Evolutionary conservation across 106 monocot species (phyloP).

Genomic region (Ottelia alismoides): DNA sequence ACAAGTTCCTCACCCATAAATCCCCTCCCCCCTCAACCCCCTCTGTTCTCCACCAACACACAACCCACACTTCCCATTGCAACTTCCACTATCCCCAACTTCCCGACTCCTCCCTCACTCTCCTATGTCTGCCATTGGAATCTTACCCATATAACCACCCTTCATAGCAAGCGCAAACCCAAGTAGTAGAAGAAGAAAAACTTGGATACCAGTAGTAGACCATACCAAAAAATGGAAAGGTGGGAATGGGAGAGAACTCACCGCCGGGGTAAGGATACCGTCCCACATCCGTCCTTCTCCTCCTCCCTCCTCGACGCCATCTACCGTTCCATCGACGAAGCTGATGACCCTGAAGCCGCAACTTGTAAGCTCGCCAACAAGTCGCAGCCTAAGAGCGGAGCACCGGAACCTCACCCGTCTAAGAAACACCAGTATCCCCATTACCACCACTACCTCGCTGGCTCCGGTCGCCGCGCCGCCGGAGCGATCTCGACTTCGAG

Average conservation of each 20-base stretch:
- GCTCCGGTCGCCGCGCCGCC: not conserved
- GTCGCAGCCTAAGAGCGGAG: too few relatives aligned
- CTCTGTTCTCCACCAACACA: not conserved
- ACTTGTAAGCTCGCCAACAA: not conserved
- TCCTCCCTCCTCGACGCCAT: conserved; percentile 23
- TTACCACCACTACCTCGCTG: too few relatives aligned
- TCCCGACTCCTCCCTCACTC: not conserved
- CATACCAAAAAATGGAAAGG: conserved; percentile 6
- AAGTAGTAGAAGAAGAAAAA: not conserved
- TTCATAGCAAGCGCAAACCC: not conserved
- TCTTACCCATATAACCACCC: too few relatives aligned
- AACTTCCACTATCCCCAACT: too few relatives aligned
- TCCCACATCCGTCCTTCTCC: conserved; percentile 13
- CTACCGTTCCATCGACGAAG: conserved; percentile 20
- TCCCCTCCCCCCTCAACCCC: too few relatives aligned
- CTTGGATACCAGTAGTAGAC: not conserved
- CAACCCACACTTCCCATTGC: not conserved
- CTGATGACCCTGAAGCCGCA: not conserved
- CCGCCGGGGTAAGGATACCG: not conserved
- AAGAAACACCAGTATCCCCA: too few relatives aligned
- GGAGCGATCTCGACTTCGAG: conserved; percentile 36
- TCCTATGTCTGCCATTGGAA: too few relatives aligned
- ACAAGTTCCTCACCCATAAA: not conserved
- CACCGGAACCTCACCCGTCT: too few relatives aligned
- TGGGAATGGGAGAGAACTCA: not conserved